These are phyloP conservation scores for Psilocybe azurescens DNA, from an alignment of 768 basidiomycete genomes.

Conservation along the genomic window DNA sequence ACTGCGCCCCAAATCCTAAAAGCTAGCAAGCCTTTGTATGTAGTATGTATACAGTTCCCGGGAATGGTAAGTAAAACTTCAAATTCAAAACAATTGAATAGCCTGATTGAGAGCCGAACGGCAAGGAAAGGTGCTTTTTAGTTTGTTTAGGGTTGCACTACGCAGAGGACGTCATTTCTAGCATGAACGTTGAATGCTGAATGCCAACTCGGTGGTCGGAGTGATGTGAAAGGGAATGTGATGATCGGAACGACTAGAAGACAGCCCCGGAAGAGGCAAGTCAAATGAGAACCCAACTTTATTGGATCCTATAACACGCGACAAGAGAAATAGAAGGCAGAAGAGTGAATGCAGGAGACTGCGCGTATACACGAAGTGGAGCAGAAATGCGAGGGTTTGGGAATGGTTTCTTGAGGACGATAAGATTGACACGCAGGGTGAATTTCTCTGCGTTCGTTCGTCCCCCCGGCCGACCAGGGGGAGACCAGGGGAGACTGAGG, in stretches of 20 bases:
- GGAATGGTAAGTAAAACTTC: background rate
- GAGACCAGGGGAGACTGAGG: no score
- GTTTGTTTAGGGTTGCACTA: background rate
- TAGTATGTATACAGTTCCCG: background rate
- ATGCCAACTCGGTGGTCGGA: background rate
- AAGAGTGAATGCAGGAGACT: background rate
- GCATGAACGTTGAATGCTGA: background rate
- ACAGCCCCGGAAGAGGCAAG: background rate
- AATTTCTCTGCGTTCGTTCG: background rate
- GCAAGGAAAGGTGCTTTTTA: background rate
- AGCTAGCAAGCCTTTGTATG: background rate
- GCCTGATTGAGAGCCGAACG: background rate
- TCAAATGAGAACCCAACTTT: background rate
- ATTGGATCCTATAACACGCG: background rate
- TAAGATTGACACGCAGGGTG: background rate
- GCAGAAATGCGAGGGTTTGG: background rate
- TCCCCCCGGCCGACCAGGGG: no score
- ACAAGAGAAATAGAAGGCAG: background rate
- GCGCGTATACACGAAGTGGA: background rate
- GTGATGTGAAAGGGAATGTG: background rate
- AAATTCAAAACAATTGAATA: background rate
- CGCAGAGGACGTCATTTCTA: background rate
- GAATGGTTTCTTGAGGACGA: background rate
- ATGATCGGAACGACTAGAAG: slow-evolving; percentile 6
- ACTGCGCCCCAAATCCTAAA: background rate